Evolutionary conservation across 805 yeast species (phyloP).

Genomic region (Candida koratica): DNA sequence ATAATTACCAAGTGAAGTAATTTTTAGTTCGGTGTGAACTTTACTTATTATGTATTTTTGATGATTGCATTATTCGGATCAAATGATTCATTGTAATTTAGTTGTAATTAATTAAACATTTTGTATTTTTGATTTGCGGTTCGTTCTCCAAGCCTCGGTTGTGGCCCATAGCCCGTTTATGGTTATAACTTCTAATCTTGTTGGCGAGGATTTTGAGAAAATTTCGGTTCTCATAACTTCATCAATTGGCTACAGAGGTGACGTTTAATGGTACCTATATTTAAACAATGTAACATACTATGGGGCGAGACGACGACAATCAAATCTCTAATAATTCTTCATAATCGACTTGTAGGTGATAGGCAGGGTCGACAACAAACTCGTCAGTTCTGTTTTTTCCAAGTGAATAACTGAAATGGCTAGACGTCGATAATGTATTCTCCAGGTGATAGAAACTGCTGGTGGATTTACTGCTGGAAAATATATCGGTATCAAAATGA

Average conservation of each 20-base stretch:
- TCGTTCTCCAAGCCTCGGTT: too few relatives aligned
- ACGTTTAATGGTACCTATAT: too few relatives aligned
- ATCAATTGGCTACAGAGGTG: too few relatives aligned
- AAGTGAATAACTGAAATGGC: slow-evolving; percentile 1
- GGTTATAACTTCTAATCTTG: too few relatives aligned
- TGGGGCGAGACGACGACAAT: background rate
- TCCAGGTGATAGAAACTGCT: background rate
- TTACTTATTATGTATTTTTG: slow-evolving; percentile 7
- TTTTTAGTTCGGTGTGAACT: slow-evolving; percentile 4
- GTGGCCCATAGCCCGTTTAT: too few relatives aligned
- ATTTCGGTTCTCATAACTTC: too few relatives aligned
- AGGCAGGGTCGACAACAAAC: background rate
- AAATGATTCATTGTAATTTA: slow-evolving; percentile 9
- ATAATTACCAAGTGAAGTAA: slow-evolving; percentile 16
- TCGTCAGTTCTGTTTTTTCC: background rate
- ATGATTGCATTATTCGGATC: slow-evolving; percentile 10
- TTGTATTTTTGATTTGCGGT: background rate
- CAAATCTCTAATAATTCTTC: slow-evolving; percentile 1
- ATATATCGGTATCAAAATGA: slow-evolving; percentile 1
- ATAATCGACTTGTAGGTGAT: background rate
- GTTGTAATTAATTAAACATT: slow-evolving; percentile 2
- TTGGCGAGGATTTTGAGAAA: too few relatives aligned
- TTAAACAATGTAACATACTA: too few relatives aligned
- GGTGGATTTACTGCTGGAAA: background rate
- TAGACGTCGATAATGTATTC: background rate